A percentile compares a stretch with the other conserved stretches of the same genome.
These are phyloP conservation scores for Pleurotus djamor DNA, from an alignment of 768 basidiomycete genomes.

Conservation along the genomic window DNA sequence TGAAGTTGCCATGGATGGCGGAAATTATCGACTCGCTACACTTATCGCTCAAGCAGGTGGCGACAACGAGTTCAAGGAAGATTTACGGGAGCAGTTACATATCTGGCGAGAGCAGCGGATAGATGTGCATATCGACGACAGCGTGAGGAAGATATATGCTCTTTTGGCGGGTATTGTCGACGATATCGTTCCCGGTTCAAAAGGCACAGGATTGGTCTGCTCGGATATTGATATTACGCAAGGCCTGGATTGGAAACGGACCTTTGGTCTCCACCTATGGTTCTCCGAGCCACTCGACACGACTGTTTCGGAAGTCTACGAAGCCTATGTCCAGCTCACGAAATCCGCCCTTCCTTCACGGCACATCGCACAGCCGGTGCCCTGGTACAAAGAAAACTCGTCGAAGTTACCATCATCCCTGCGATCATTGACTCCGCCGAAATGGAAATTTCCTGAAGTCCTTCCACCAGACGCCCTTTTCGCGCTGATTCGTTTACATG, in stretches of 20 bases:
- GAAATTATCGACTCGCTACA: conserved; percentile 84
- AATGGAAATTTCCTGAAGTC: conserved; percentile 41
- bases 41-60: conserved; percentile 86
- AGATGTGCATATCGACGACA: conserved; percentile 63
- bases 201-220: conserved; percentile 45
- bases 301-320: conserved; percentile 67
- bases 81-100: conserved; percentile 71
- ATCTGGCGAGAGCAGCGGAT: conserved; percentile 82
- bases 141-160: conserved; percentile 78
- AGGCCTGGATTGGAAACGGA: conserved; percentile 91
- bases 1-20: conserved; percentile 66
- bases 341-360: conserved; percentile 28
- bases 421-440: conserved; percentile 6
- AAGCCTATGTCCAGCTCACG: conserved; percentile 49
- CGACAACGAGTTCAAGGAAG: conserved; percentile 68
- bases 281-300: conserved; percentile 73
- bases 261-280: conserved; percentile 91
- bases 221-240: conserved; percentile 61
- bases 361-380: conserved; percentile 50
- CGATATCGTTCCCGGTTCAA: conserved; percentile 53
- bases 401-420: conserved; percentile 13
- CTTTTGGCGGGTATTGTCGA: conserved; percentile 74
- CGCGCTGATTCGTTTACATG: conserved; percentile 75
- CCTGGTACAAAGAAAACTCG: conserved; percentile 50
- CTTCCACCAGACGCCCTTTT: conserved; percentile 72